Conservation (phyloP, 371 early-diverging fungal species). For the Mycotypha africana region DNA sequence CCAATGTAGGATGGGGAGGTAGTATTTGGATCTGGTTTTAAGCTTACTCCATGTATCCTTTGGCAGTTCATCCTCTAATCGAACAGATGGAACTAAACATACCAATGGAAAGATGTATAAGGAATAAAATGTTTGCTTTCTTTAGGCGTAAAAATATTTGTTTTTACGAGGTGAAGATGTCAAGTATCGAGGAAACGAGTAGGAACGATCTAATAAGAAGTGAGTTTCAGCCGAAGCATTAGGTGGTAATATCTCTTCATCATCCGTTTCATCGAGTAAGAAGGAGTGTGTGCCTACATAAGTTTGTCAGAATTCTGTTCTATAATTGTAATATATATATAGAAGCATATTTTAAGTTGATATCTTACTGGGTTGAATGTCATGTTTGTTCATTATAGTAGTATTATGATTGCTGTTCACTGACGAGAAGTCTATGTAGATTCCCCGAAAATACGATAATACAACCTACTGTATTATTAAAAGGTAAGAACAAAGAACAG, state of each 20-base stretch:
- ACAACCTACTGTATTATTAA: too few species aligned
- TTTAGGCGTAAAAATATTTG: background rate
- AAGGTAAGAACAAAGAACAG: too few species aligned
- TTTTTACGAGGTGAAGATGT: slow-evolving; percentile 24
- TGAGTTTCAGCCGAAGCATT: slow-evolving; percentile 15
- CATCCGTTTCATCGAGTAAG: slow-evolving; percentile 15
- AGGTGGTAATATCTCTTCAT: slow-evolving; percentile 12
- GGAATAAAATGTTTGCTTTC: too few species aligned
- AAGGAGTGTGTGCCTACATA: slow-evolving; percentile 11
- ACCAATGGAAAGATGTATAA: too few species aligned
- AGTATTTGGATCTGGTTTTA: slow-evolving; percentile 71
- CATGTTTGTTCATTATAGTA: too few species aligned
- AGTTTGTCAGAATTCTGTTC: background rate
- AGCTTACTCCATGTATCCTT: slow-evolving; percentile 33
- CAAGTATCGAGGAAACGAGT: slow-evolving; percentile 21
- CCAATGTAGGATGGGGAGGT: slow-evolving; percentile 89
- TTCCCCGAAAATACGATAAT: too few species aligned
- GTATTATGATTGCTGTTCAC: too few species aligned
- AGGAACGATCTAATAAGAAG: slow-evolving; percentile 8
- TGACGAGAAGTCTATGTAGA: too few species aligned
- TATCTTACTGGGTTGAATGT: too few species aligned
- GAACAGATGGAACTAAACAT: slow-evolving; percentile 31
- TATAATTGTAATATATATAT: background rate
- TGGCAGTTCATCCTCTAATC: slow-evolving; percentile 16
- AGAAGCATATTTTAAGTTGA: background rate